Evolutionary conservation across 768 basidiomycete genomes (phyloP).

Genomic region (Pulveroboletus frians): DNA sequence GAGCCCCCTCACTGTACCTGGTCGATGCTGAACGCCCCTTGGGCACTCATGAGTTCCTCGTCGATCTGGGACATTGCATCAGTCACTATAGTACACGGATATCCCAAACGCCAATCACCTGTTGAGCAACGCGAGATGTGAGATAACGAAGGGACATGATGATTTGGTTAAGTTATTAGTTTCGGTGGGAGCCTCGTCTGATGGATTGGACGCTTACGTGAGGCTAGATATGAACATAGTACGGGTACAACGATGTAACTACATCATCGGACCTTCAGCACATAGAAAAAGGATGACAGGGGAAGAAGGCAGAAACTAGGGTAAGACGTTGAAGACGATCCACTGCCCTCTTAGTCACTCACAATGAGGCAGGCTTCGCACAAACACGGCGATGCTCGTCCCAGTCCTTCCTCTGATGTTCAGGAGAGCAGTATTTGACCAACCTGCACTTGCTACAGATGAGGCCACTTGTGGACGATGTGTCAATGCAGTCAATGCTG

Average conservation of each 20-base stretch:
- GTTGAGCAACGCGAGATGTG: conserved; percentile 69
- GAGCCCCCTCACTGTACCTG: conserved; percentile 47
- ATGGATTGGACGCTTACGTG: neutral
- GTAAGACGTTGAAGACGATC: neutral
- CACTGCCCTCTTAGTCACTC: conserved; percentile 1
- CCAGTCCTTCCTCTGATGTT: conserved; percentile 76
- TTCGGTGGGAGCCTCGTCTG: neutral
- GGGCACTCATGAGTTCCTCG: conserved; percentile 81
- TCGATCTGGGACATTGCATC: conserved; percentile 61
- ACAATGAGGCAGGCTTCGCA: conserved; percentile 30
- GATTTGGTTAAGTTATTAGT: neutral
- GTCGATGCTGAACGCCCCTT: conserved; percentile 91
- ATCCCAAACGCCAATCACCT: conserved; percentile 37
- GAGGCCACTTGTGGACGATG: conserved; percentile 41
- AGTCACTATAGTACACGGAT: neutral
- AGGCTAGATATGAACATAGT: neutral
- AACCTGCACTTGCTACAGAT: conserved; percentile 74
- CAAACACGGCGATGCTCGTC: conserved; percentile 73
- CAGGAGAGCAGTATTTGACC: conserved; percentile 71
- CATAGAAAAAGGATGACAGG: neutral
- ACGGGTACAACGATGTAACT: conserved; percentile 6
- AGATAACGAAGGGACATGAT: conserved; percentile 60
- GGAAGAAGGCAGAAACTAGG: neutral
- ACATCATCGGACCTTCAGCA: neutral
- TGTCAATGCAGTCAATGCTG: conserved; percentile 34